Evolutionary conservation across 1,139 yeast genomes (phyloP), one percentile per base, ranked within the genome.

Genomic region (Zygosaccharomyces sapae): DNA sequence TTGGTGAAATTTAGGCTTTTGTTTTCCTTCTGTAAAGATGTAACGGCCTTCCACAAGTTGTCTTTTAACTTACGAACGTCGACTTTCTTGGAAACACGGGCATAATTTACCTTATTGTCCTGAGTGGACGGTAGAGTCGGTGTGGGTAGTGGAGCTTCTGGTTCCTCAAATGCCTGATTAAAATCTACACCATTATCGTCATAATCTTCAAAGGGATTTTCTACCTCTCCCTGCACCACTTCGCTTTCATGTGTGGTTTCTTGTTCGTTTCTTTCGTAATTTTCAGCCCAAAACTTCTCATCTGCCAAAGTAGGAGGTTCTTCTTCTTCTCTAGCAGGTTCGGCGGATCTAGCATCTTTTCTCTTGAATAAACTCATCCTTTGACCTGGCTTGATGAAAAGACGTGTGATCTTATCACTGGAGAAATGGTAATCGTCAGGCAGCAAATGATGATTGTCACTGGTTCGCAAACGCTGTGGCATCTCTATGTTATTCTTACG

Each of bases 21-120:
- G 38, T 49, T 45, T 9, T 49, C 55, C 20, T 55, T 54, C 1
- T 50, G 51, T 9, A 57, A 46, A 2, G 47, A 33, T 39, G 52
- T 52, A 16, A 81, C 72, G 0, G 80, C 76, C 31, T 74, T 74
- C 97, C 97, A 92, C 38, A 92, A 63, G 60, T 88, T 88, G 53
- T 86, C 87, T 68, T 92, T 92, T 50, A 92, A 72, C 34, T 76
- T 70, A 57, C 80, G 80, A 38, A 92, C 86, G 63, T 92, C 95
- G 16, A 92, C 96, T 55, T 83, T 77, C 64, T 89, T 90, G 3
- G 97, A 92, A 3, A 82, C 80, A 46, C 85, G 74, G 1, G 97
- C 86, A 59, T 83, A 89, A 52, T 77, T 81, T 41, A 89, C 81
- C 41, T 63, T 63, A 55, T 79, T 79, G 43, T 82, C 86, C 1